Conservation (phyloP, 2,329 filamentous ascomycete genomes). For the Penicillium janthinellum region DNA sequence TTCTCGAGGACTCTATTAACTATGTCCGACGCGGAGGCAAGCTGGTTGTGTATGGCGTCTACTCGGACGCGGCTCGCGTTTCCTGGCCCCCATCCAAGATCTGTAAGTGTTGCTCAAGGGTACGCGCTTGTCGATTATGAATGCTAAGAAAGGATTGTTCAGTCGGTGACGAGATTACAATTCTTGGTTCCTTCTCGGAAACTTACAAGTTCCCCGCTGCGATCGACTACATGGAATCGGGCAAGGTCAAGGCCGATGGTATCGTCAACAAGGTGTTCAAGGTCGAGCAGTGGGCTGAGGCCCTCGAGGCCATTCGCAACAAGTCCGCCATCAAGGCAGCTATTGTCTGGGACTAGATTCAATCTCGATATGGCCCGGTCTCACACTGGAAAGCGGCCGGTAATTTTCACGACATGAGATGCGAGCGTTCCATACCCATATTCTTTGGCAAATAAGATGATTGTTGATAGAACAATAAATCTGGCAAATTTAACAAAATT, state of each 20-base stretch:
- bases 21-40: constrained; percentile 72
- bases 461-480: constrained; percentile 1
- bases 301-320: constrained; percentile 69
- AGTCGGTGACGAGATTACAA: constrained; percentile 65
- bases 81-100: constrained; percentile 73
- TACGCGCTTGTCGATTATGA: too few species aligned
- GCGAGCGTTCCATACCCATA: background rate
- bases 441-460: constrained; percentile 1
- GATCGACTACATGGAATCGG: constrained; percentile 54
- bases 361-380: background rate
- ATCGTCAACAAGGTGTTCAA: constrained; percentile 74
- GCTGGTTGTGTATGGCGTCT: constrained; percentile 72
- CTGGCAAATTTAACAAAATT: background rate
- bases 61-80: constrained; percentile 63
- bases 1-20: constrained; percentile 70
- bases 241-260: constrained; percentile 56
- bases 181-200: constrained; percentile 72
- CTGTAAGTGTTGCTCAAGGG: too few species aligned
- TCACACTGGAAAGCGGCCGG: background rate
- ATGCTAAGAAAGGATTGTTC: too few species aligned
- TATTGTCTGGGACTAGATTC: constrained; percentile 65
- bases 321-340: constrained; percentile 75
- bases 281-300: constrained; percentile 72
- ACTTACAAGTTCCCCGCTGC: constrained; percentile 69
- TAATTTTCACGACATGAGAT: background rate